Conservation (phyloP, 2,329 filamentous ascomycete species). For the Neofusicoccum sp. region DNA sequence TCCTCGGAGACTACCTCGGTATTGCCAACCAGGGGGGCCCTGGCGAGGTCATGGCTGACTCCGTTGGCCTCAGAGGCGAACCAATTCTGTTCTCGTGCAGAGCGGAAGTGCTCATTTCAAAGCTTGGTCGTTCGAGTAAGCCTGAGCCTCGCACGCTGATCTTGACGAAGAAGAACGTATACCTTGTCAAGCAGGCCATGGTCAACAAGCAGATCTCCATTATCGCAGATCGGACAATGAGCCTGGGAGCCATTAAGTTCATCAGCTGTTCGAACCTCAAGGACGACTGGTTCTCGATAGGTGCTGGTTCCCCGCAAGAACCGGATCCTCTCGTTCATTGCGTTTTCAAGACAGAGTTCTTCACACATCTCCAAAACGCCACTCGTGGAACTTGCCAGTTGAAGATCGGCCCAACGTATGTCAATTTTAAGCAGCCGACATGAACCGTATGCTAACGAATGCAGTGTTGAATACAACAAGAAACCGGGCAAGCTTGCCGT, state of each 20-base stretch:
- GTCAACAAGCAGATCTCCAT: slow-evolving; percentile 83
- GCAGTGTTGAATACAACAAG: slow-evolving; percentile 80
- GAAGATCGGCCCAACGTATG: slow-evolving; percentile 68
- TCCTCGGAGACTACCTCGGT: slow-evolving; percentile 92
- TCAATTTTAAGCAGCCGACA: too few species aligned
- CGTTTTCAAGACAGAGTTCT: slow-evolving; percentile 94
- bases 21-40: slow-evolving; percentile 78
- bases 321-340: slow-evolving; percentile 93
- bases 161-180: slow-evolving; percentile 83
- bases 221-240: slow-evolving; percentile 76
- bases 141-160: slow-evolving; percentile 82
- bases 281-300: slow-evolving; percentile 96
- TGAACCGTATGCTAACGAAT: too few species aligned
- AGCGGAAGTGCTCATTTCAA: slow-evolving; percentile 86
- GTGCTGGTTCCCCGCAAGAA: slow-evolving; percentile 86
- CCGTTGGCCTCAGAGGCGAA: slow-evolving; percentile 74
- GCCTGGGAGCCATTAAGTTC: slow-evolving; percentile 86
- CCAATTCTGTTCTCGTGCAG: slow-evolving; percentile 86
- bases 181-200: slow-evolving; percentile 82
- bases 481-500: slow-evolving; percentile 90
- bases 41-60: slow-evolving; percentile 77
- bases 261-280: slow-evolving; percentile 78
- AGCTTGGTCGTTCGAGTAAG: slow-evolving; percentile 96
- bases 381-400: slow-evolving; percentile 81
- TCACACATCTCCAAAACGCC: slow-evolving; percentile 82